These are phyloP conservation scores for Marchantia polymorpha DNA, from an alignment of 225 moss, liverwort and hornwort species.

Conservation along the genomic window DNA sequence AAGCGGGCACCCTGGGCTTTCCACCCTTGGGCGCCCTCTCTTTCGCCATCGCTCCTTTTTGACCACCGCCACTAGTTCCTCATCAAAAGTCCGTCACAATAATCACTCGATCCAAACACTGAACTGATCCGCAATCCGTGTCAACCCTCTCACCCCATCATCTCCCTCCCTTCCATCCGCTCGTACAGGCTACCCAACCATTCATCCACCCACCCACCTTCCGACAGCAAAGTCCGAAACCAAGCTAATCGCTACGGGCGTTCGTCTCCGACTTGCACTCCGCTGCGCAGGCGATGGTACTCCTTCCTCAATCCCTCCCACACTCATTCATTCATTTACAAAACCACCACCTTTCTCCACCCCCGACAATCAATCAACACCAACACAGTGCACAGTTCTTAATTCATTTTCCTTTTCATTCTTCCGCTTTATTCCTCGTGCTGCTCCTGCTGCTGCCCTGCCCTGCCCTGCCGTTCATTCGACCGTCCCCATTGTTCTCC, in stretches of 20 bases:
- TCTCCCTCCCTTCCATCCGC: not conserved
- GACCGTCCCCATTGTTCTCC: not conserved
- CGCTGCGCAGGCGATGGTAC: not conserved
- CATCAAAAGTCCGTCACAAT: not conserved
- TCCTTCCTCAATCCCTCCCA: not conserved
- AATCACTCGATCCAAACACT: not conserved
- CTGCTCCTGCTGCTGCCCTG: not conserved
- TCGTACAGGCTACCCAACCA: not conserved
- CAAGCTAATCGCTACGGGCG: not conserved
- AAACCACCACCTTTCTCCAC: not conserved
- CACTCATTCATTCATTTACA: not conserved
- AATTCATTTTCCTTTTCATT: constrained; percentile 7
- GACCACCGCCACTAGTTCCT: not conserved
- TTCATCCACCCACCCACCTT: too few species aligned
- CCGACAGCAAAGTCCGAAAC: not conserved
- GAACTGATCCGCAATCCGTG: not conserved
- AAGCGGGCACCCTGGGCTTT: constrained; percentile 14
- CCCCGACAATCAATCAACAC: not conserved
- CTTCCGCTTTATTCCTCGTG: constrained; percentile 10
- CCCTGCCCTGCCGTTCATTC: not conserved
- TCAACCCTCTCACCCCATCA: not conserved
- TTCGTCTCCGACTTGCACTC: not conserved
- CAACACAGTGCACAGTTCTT: not conserved
- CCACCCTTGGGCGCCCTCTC: constrained; percentile 23
- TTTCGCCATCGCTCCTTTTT: constrained; percentile 18